Conservation (phyloP, 805 yeast genomes). For the Candida ortonii region DNA sequence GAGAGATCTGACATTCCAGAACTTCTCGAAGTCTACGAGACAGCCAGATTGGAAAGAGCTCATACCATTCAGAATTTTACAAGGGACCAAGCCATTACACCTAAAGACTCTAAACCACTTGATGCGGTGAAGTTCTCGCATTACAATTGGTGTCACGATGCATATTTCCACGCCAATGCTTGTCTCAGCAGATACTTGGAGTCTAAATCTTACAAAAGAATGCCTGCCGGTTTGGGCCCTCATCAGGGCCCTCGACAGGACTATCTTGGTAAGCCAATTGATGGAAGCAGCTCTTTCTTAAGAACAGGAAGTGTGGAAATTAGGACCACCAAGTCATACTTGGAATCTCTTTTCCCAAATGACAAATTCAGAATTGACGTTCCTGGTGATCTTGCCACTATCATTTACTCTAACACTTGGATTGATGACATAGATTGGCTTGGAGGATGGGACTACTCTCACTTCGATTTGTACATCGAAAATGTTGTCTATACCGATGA, state of each 20-base stretch:
- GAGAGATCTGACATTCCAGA: constrained; percentile 8
- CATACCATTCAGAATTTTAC: constrained; percentile 25
- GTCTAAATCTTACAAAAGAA: constrained; percentile 8
- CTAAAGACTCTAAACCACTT: constrained; percentile 2
- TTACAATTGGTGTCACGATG: constrained; percentile 11
- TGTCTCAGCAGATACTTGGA: constrained; percentile 8
- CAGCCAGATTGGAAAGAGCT: constrained; percentile 28
- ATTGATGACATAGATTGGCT: constrained; percentile 13
- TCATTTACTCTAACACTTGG: constrained; percentile 9
- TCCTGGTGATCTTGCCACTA: constrained; percentile 8
- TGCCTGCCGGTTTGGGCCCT: constrained; percentile 11
- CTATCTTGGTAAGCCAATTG: constrained; percentile 9
- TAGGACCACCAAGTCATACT: constrained; percentile 8
- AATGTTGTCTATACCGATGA: constrained; percentile 12
- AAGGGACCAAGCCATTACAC: constrained; percentile 6
- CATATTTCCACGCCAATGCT: constrained; percentile 9
- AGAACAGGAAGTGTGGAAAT: constrained; percentile 9
- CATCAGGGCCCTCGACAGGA: constrained; percentile 12
- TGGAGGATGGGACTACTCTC: constrained; percentile 13
- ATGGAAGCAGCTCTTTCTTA: constrained; percentile 7
- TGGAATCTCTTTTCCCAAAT: constrained; percentile 10
- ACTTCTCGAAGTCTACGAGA: constrained; percentile 24
- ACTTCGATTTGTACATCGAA: constrained; percentile 10
- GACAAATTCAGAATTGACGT: constrained; percentile 9
- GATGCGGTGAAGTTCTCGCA: constrained; percentile 6